A percentile compares a stretch with the other conserved stretches of the same genome.
Conservation (phyloP, 1,284 basidiomycete species). For the Cutaneotrichosporon daszewskae region DNA sequence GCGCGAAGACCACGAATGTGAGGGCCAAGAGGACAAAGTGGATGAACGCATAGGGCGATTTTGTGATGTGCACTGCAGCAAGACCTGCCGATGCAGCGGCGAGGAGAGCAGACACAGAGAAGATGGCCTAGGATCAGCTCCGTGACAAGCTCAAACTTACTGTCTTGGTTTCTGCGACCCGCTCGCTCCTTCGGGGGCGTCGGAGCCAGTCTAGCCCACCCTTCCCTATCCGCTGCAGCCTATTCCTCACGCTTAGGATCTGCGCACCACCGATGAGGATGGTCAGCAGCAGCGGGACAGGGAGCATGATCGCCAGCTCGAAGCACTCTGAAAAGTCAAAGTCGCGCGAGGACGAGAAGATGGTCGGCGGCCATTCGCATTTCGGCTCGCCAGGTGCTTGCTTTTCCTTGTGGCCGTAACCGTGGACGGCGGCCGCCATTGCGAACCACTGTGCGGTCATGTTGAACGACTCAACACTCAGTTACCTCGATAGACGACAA, state of each 20-base stretch:
- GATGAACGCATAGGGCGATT: constrained; percentile 40
- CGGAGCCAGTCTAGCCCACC: constrained; percentile 13
- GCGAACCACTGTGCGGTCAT: constrained; percentile 17
- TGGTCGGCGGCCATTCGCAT: constrained; percentile 34
- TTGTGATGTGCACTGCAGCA: constrained; percentile 51
- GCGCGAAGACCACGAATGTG: constrained; percentile 32
- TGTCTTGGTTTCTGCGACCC: constrained; percentile 58
- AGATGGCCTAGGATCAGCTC: constrained; percentile 44
- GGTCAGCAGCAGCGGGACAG: constrained; percentile 54
- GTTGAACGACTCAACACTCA: neutral
- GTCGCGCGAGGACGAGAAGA: constrained; percentile 55
- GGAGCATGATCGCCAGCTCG: constrained; percentile 63
- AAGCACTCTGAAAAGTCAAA: constrained; percentile 83
- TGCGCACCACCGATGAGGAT: constrained; percentile 48
- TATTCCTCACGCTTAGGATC: constrained; percentile 42
- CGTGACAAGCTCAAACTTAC: constrained; percentile 50
- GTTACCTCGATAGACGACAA: neutral
- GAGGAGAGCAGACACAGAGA: constrained; percentile 45
- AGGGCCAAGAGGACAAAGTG: constrained; percentile 23
- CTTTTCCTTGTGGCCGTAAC: neutral
- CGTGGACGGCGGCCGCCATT: constrained; percentile 3
- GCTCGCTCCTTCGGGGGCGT: constrained; percentile 47
- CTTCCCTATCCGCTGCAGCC: constrained; percentile 19
- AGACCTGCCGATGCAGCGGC: constrained; percentile 56
- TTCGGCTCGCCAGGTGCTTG: constrained; percentile 4